Conservation (phyloP, 225 moss, liverwort and hornwort species). For the Physcomitrium patens region DNA sequence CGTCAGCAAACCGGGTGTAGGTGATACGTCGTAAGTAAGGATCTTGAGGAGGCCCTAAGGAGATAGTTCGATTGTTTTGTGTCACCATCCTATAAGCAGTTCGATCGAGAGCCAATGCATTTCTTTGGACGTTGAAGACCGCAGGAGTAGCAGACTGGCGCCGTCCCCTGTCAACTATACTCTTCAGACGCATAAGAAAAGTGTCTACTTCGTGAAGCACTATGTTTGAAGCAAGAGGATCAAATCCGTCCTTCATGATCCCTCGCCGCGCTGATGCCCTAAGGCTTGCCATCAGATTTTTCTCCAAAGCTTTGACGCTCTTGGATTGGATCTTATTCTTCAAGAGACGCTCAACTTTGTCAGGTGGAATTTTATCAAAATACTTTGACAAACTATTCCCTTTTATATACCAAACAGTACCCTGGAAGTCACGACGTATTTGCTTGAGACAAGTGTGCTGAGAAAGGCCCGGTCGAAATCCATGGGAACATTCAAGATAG, state of each 20-base stretch:
- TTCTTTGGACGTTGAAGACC: conserved; percentile 43
- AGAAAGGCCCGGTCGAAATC: conserved; percentile 49
- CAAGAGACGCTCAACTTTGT: conserved; percentile 41
- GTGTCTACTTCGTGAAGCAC: conserved; percentile 55
- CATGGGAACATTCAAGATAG: conserved; percentile 60
- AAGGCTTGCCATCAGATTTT: conserved; percentile 43
- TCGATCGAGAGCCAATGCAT: conserved; percentile 47
- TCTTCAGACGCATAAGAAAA: conserved; percentile 58
- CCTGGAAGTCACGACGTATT: conserved; percentile 59
- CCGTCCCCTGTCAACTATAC: conserved; percentile 64
- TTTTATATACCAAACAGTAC: conserved; percentile 59
- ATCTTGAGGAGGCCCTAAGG: conserved; percentile 55
- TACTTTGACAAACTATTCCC: conserved; percentile 48
- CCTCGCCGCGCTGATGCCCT: conserved; percentile 55
- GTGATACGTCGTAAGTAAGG: conserved; percentile 55
- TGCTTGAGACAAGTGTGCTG: conserved; percentile 65
- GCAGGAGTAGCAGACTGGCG: conserved; percentile 45
- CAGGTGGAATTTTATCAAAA: conserved; percentile 41
- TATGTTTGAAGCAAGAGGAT: conserved; percentile 57
- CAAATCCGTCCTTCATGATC: conserved; percentile 52
- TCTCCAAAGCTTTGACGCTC: conserved; percentile 30
- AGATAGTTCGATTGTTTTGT: conserved; percentile 49
- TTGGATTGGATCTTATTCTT: conserved; percentile 29
- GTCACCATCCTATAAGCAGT: conserved; percentile 47
- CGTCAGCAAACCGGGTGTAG: conserved; percentile 64